These are phyloP conservation scores for Amphicarpaea edgeworthii DNA, from an alignment of 306 rosid species.

Conservation along the genomic window DNA sequence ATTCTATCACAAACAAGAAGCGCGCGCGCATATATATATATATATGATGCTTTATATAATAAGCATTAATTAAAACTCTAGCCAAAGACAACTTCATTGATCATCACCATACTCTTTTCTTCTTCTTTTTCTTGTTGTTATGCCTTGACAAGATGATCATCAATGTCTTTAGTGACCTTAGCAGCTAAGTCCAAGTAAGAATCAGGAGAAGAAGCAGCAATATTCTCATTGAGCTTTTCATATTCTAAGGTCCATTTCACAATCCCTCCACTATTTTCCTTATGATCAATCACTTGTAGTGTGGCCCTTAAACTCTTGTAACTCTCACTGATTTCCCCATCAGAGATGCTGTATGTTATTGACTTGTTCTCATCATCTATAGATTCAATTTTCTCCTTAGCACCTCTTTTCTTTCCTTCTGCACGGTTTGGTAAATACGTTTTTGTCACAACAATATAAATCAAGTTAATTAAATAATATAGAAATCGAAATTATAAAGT, in stretches of 20 bases:
- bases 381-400: conserved; percentile 36
- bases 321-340: conserved; percentile 27
- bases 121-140: neutral
- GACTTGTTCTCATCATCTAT: conserved; percentile 41
- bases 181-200: conserved; percentile 7
- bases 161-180: conserved; percentile 34
- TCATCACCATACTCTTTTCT: no score
- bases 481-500: no score
- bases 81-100: no score
- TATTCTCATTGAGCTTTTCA: conserved; percentile 41
- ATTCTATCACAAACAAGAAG: neutral
- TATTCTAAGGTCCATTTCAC: conserved; percentile 46
- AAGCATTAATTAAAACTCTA: no score
- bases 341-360: conserved; percentile 39
- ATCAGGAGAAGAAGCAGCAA: conserved; percentile 15
- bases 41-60: no score
- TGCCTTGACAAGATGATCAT: conserved; percentile 40
- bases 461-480: no score
- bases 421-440: neutral
- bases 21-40: neutral
- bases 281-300: conserved; percentile 29
- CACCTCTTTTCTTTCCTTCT: conserved; percentile 35
- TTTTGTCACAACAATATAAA: neutral
- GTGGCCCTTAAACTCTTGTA: conserved; percentile 37
- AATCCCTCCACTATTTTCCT: conserved; percentile 36